Conservation (phyloP, 2,329 filamentous ascomycete species). For the Microdochium nivale region DNA sequence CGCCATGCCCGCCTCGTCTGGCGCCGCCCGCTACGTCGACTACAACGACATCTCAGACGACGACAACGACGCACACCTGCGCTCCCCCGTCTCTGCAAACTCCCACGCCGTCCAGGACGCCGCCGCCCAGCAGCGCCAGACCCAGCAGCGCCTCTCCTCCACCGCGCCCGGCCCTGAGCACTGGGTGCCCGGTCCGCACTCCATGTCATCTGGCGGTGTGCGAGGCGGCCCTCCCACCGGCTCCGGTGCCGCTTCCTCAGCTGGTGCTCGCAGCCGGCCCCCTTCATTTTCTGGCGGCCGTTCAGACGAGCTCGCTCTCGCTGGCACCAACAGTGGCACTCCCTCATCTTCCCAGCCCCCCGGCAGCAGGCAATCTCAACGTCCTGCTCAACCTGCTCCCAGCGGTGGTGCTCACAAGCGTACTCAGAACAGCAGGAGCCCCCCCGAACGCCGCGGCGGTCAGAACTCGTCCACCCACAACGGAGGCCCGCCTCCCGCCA, state of each 20-base stretch:
- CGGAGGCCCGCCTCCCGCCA: neutral
- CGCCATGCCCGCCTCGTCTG: neutral
- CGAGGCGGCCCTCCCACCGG: neutral
- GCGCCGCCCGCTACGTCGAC: neutral
- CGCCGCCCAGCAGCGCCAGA: neutral
- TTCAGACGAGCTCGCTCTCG: neutral
- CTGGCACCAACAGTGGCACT: neutral
- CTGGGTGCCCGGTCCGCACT: neutral
- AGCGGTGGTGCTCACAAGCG: neutral
- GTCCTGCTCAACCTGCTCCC: neutral
- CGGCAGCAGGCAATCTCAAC: neutral
- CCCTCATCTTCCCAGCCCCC: neutral
- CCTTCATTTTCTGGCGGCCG: neutral
- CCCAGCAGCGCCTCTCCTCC: neutral
- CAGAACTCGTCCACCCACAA: neutral
- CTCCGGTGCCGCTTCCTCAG: neutral
- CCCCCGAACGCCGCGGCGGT: neutral
- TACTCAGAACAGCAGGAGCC: neutral
- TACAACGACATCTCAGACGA: conserved; percentile 1
- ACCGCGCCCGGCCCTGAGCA: neutral
- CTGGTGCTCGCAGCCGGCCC: neutral
- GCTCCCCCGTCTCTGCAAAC: neutral
- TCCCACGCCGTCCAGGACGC: neutral
- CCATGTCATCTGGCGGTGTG: neutral
- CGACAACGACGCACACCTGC: neutral